These are phyloP conservation scores for Blastomyces emzantsi DNA, from an alignment of 2,329 filamentous ascomycete genomes.

Conservation along the genomic window DNA sequence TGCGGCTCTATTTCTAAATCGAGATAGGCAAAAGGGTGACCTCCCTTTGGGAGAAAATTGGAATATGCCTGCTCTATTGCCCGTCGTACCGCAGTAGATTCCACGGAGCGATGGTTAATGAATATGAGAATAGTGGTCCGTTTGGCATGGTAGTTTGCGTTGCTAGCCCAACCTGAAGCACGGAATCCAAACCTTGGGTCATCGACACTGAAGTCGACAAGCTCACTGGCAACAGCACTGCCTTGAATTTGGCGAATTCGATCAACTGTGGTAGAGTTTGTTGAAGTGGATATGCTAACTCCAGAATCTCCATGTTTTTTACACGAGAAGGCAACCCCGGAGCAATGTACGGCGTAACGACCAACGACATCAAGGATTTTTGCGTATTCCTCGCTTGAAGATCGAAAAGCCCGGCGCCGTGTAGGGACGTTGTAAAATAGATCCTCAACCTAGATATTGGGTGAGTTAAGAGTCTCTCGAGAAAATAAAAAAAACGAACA, in stretches of 20 bases:
- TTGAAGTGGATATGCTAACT: conserved; percentile 69
- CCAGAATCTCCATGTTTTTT: conserved; percentile 90
- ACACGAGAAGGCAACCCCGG: conserved; percentile 87
- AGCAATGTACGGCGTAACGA: conserved; percentile 85
- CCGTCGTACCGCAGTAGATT: conserved; percentile 80
- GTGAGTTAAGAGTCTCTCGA: background rate
- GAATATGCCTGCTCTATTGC: conserved; percentile 85
- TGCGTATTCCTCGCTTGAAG: conserved; percentile 87
- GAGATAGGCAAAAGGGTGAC: conserved; percentile 88
- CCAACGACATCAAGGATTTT: conserved; percentile 96
- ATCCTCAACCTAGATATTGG: conserved; percentile 61
- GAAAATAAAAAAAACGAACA: background rate
- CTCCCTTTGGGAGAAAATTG: conserved; percentile 80
- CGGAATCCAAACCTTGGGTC: conserved; percentile 78
- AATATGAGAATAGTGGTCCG: conserved; percentile 81
- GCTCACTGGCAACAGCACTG: conserved; percentile 72
- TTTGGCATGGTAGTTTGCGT: conserved; percentile 91
- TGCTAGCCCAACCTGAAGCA: conserved; percentile 72
- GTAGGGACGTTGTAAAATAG: conserved; percentile 95
- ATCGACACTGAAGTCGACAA: conserved; percentile 63
- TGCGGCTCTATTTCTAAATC: conserved; percentile 87
- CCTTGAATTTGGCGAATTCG: conserved; percentile 88
- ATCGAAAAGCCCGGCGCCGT: conserved; percentile 79
- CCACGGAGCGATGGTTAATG: conserved; percentile 92
- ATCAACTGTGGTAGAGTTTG: conserved; percentile 63